phyloP scores from a whole-genome alignment of 441 rosid species.

The Isatis lusitanica region DNA sequence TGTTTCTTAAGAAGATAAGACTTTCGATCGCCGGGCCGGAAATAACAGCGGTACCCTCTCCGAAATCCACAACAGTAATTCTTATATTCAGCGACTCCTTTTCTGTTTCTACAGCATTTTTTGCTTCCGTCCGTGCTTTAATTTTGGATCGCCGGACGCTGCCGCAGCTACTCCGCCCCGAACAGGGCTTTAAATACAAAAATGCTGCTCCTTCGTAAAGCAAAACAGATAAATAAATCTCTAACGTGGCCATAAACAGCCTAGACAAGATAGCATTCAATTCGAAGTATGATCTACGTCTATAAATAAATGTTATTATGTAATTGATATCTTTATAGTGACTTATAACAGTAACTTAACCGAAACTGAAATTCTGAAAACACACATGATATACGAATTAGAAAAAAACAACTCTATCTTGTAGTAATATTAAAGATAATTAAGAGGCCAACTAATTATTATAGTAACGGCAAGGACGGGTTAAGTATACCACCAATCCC shows the following conservation, averaged over 20 bases:
- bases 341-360: neutral
- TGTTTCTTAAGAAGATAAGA: no score
- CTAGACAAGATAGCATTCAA: neutral
- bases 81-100: no score
- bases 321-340: neutral
- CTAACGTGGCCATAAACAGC: neutral
- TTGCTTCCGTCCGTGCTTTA: no score
- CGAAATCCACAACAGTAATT: no score
- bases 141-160: no score
- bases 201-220: neutral
- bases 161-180: no score
- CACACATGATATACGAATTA: neutral
- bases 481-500: neutral
- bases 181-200: no score
- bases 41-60: no score
- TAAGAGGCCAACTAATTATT: neutral
- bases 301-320: neutral
- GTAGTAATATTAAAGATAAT: neutral
- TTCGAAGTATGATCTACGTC: neutral
- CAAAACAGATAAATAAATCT: neutral
- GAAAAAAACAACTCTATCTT: neutral
- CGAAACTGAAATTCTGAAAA: neutral
- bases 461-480: constrained; percentile 11
- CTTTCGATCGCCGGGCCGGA: no score
- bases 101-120: no score